Base-by-base conservation (phyloP, 129 eudicot species). In the Smallanthus sonchifolius region DNA sequence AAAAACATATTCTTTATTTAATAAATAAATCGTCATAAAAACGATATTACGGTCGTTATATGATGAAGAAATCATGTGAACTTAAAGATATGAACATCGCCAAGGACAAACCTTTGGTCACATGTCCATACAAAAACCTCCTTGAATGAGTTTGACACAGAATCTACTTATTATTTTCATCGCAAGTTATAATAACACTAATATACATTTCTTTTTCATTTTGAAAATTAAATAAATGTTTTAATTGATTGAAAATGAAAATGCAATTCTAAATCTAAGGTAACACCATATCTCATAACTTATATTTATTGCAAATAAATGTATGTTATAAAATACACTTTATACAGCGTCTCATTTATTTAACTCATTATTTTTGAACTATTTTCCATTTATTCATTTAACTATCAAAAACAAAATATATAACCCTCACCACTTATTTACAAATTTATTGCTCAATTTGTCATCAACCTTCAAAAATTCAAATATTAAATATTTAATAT, bases 121-220 rank as follows among this genome's bases (percentile, higher is more conserved):
- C 65, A 51, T 70, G 44, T 52, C 65, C 10, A 70, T 37, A 70
- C 65, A 70, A 36, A 54, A 70, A 34, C 63, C 65, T 70, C 60
- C 36, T 51, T 51, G 30, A 10, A 16, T 28, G 48, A 64, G 64
- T 51, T 69, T 51, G 47, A 70, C 75, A 49, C 47, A 35, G 35
- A 51, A 49, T 37, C 32, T 38, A 2, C 44, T 24, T 24, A 40
- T 40, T 40, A 6, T 38, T 39, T 67, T 6, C 56, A 47, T 47
- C 44, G 30, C 13, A 30, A 28, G 11, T 5, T 4, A 2, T 43
- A 67, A 15, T 15, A 7, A 7, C 0, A 7, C 0, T 10, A 43
- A 43, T 43, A 43, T 43, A 43, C 11, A 9, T 10, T 43, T 43
- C 48, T 43, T 43, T 43, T 43, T 24, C 30, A 24, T 24, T 24